Conservation (phyloP, 164 flowering plant species). For the grape (Vitis vinifera) region DNA sequence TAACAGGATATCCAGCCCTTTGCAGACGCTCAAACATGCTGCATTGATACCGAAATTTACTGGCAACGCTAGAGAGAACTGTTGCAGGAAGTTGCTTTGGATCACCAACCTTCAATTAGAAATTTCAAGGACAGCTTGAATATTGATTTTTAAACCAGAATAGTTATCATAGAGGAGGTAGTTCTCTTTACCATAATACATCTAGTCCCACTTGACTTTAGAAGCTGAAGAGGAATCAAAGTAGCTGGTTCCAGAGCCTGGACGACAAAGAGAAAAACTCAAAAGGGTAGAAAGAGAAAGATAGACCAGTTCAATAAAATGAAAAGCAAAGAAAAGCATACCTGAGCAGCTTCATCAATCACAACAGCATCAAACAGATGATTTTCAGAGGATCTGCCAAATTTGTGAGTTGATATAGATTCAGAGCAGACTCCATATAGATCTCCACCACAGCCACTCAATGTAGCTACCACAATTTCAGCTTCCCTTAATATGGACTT, state of each 20-base stretch:
- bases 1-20: slow-evolving; percentile 85
- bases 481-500: slow-evolving; percentile 83
- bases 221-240: slow-evolving; percentile 91
- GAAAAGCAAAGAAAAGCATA: slow-evolving; percentile 21
- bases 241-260: slow-evolving; percentile 99
- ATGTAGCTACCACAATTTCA: slow-evolving; percentile 83
- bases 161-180: too few relatives aligned
- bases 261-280: slow-evolving; percentile 9
- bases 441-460: slow-evolving; percentile 98
- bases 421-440: slow-evolving; percentile 84
- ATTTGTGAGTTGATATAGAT: slow-evolving; percentile 46
- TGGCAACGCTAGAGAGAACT: slow-evolving; percentile 85
- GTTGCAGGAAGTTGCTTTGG: slow-evolving; percentile 99
- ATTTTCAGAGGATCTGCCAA: slow-evolving; percentile 54
- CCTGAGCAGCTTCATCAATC: slow-evolving; percentile 99
- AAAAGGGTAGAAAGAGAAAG: neutral
- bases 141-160: slow-evolving; percentile 1
- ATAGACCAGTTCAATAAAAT: neutral
- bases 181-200: slow-evolving; percentile 72
- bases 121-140: slow-evolving; percentile 11
- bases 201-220: slow-evolving; percentile 72
- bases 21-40: slow-evolving; percentile 99
- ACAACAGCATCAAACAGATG: slow-evolving; percentile 90
- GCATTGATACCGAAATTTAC: slow-evolving; percentile 81
- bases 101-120: slow-evolving; percentile 83